These are phyloP conservation scores for Monosporozyma servazzii DNA, from an alignment of 805 yeast genomes.

Conservation along the genomic window DNA sequence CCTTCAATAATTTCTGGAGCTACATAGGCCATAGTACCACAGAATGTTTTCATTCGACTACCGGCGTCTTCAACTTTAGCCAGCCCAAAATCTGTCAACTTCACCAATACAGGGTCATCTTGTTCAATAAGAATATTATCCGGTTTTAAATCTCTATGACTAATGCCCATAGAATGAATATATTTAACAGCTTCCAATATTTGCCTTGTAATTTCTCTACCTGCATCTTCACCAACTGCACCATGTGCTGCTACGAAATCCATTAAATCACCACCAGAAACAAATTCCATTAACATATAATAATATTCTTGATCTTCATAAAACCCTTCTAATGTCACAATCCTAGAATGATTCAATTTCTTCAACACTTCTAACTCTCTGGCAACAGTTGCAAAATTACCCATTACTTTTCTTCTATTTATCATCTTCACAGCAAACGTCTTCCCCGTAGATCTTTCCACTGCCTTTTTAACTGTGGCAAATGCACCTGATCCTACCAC, in stretches of 20 bases:
- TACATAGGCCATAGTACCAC: slow-evolving; percentile 94
- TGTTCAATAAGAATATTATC: slow-evolving; percentile 86
- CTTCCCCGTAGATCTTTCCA: slow-evolving; percentile 76
- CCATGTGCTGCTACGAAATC: slow-evolving; percentile 93
- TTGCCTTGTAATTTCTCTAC: slow-evolving; percentile 78
- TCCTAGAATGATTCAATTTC: slow-evolving; percentile 72
- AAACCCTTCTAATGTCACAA: slow-evolving; percentile 73
- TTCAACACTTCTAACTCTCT: slow-evolving; percentile 78
- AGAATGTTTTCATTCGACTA: slow-evolving; percentile 86
- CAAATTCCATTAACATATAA: slow-evolving; percentile 90
- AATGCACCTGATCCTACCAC: slow-evolving; percentile 97
- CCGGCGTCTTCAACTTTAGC: slow-evolving; percentile 84
- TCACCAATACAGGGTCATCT: slow-evolving; percentile 85
- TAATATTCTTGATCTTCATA: slow-evolving; percentile 75
- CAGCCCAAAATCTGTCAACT: slow-evolving; percentile 91
- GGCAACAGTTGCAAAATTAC: slow-evolving; percentile 71
- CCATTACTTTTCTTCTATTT: slow-evolving; percentile 68
- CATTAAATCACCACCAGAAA: slow-evolving; percentile 96
- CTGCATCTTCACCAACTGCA: slow-evolving; percentile 82
- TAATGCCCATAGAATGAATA: slow-evolving; percentile 81
- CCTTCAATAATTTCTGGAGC: slow-evolving; percentile 83
- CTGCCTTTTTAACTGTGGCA: slow-evolving; percentile 88
- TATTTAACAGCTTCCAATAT: slow-evolving; percentile 75
- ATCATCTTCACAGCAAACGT: slow-evolving; percentile 89
- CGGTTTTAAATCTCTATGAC: slow-evolving; percentile 95